A percentile compares a stretch with the other conserved stretches of the same genome.
Conservation (phyloP, 345 rosid species). For the Eucalyptus camaldulensis region DNA sequence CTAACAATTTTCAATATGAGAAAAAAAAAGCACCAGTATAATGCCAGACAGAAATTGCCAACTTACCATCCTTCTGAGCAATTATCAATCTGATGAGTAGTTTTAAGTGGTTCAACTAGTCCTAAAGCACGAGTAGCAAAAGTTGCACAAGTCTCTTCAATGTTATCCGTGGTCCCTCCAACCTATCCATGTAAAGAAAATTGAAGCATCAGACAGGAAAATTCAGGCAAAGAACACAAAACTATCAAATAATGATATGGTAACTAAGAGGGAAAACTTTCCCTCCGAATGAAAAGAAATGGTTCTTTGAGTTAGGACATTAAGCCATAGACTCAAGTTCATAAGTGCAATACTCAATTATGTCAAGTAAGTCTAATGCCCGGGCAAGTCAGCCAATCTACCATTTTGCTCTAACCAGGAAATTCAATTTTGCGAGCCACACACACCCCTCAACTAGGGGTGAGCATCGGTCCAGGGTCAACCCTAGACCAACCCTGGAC, state of each 20-base stretch:
- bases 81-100: constrained; percentile 96
- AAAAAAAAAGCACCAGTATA: neutral
- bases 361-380: neutral
- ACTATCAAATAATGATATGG: neutral
- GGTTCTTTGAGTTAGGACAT: neutral
- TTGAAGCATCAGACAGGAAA: neutral
- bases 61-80: constrained; percentile 94
- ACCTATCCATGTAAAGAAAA: constrained; percentile 26
- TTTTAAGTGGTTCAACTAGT: constrained; percentile 41
- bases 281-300: neutral
- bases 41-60: neutral
- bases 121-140: constrained; percentile 74
- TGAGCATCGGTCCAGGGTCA: too few relatives aligned
- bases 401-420: neutral
- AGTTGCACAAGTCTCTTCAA: constrained; percentile 90
- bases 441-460: neutral
- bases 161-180: constrained; percentile 89
- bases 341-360: neutral
- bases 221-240: neutral
- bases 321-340: neutral
- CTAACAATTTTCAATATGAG: neutral
- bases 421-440: neutral
- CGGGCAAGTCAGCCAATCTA: neutral
- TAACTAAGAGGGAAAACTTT: neutral
- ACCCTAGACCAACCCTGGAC: too few relatives aligned